Conservation (phyloP, 2,329 filamentous ascomycete species). For the Dothideomycetidae sp. region DNA sequence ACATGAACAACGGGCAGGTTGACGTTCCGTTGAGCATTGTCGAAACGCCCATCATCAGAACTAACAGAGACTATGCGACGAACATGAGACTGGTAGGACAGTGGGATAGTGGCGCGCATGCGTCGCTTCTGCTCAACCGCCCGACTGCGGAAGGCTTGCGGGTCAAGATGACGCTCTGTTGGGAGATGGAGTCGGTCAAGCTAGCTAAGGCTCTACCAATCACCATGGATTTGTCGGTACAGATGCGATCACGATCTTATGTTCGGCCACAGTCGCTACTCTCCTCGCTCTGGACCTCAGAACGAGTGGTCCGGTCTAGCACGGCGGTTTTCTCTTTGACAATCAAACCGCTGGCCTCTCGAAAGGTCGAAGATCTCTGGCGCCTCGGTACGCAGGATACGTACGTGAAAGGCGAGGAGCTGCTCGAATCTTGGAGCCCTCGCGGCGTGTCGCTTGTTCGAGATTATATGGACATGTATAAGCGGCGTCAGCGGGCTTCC, state of each 20-base stretch:
- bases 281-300: conserved; percentile 70
- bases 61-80: conserved; percentile 79
- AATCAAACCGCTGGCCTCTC: conserved; percentile 77
- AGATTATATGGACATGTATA: conserved; percentile 65
- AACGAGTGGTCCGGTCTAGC: conserved; percentile 73
- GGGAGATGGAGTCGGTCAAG: conserved; percentile 73
- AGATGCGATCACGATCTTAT: conserved; percentile 72
- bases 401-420: conserved; percentile 92
- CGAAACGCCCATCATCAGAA: conserved; percentile 62
- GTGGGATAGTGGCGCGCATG: conserved; percentile 92
- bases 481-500: conserved; percentile 56
- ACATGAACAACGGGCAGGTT: conserved; percentile 55
- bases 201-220: conserved; percentile 84
- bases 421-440: conserved; percentile 70
- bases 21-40: conserved; percentile 67
- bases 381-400: conserved; percentile 88
- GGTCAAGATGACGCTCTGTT: conserved; percentile 73
- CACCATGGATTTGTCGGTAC: conserved; percentile 62
- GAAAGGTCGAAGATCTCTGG: conserved; percentile 86
- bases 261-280: conserved; percentile 79
- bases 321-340: conserved; percentile 75
- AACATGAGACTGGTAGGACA: conserved; percentile 79
- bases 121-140: conserved; percentile 82
- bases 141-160: conserved; percentile 85
- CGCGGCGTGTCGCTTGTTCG: conserved; percentile 81